Conservation (phyloP, 306 rosid genomes). For the Senna tora region DNA sequence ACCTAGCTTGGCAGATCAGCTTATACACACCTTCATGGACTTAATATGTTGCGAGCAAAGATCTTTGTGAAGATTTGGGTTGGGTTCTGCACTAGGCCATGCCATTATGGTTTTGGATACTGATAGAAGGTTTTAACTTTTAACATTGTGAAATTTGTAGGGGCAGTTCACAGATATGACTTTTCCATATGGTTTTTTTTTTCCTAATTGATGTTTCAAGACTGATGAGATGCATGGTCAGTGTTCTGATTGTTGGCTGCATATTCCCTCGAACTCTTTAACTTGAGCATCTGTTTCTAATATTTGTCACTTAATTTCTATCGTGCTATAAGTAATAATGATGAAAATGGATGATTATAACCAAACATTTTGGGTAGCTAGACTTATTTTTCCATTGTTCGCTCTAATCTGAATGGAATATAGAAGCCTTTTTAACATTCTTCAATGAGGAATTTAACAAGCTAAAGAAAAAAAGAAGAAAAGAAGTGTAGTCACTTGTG, state of each 20-base stretch:
- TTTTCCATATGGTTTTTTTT: constrained; percentile 31
- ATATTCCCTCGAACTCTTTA: constrained; percentile 11
- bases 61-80: constrained; percentile 34
- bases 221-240: constrained; percentile 19
- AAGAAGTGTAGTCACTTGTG: too few relatives aligned
- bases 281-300: background rate
- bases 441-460: background rate
- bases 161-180: constrained; percentile 33
- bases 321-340: background rate
- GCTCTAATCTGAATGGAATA: background rate
- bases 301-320: background rate
- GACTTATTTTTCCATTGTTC: background rate
- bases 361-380: too few relatives aligned
- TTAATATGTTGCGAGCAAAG: constrained; percentile 66
- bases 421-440: background rate
- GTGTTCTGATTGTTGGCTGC: constrained; percentile 35
- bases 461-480: too few relatives aligned
- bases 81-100: constrained; percentile 42
- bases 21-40: constrained; percentile 74
- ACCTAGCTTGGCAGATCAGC: constrained; percentile 86
- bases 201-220: constrained; percentile 25
- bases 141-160: constrained; percentile 33
- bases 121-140: constrained; percentile 15
- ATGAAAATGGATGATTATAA: background rate
- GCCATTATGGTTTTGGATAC: constrained; percentile 42